These are phyloP conservation scores for Pseudogymnoascus sp. DNA, from an alignment of 2,329 filamentous ascomycete genomes.

Conservation along the genomic window DNA sequence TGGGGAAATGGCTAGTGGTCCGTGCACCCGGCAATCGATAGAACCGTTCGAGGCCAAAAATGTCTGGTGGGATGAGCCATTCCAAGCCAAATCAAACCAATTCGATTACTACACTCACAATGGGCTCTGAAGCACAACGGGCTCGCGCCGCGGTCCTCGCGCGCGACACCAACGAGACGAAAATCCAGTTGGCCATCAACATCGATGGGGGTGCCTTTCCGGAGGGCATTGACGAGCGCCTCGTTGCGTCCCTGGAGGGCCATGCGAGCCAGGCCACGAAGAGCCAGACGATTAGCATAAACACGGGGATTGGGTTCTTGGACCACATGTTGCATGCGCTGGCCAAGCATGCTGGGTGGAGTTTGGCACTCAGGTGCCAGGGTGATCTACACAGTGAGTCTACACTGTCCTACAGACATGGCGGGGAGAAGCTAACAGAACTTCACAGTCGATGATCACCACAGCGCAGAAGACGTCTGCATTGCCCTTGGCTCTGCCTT, in stretches of 20 bases:
- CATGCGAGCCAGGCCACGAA: slow-evolving; percentile 82
- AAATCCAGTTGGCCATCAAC: slow-evolving; percentile 87
- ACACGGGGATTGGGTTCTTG: slow-evolving; percentile 93
- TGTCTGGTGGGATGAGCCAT: slow-evolving; percentile 3
- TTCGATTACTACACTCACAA: neutral
- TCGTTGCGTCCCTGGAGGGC: slow-evolving; percentile 44
- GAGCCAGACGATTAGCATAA: slow-evolving; percentile 77
- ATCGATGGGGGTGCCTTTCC: slow-evolving; percentile 82
- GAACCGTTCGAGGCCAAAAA: neutral
- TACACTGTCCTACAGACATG: neutral
- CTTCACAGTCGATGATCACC: slow-evolving; percentile 83
- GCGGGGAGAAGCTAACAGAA: neutral
- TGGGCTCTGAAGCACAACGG: slow-evolving; percentile 4
- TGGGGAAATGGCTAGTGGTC: neutral
- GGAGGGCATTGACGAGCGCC: slow-evolving; percentile 51
- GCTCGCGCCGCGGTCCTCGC: slow-evolving; percentile 53
- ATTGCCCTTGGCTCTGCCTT: slow-evolving; percentile 85
- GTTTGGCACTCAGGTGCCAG: slow-evolving; percentile 70
- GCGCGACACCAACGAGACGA: slow-evolving; percentile 96
- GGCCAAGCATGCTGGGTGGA: slow-evolving; percentile 94
- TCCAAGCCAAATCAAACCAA: slow-evolving; percentile 5
- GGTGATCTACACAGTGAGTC: slow-evolving; percentile 83
- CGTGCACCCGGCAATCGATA: neutral
- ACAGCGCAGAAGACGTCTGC: slow-evolving; percentile 93
- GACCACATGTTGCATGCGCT: slow-evolving; percentile 98